phyloP scores from a whole-genome alignment of 306 rosid genomes.

The Macrotyloma uniflorum region DNA sequence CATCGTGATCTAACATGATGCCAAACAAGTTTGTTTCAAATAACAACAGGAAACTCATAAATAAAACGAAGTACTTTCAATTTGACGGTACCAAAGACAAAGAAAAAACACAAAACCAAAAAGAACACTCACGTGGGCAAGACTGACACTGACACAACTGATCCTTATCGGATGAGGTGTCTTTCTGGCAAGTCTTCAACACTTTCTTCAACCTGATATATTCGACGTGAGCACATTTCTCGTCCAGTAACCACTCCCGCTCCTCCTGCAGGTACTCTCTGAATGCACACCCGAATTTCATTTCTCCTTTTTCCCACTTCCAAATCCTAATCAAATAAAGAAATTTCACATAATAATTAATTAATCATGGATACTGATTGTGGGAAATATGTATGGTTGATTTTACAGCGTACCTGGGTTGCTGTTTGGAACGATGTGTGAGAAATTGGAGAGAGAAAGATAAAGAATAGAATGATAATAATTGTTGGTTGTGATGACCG shows the following conservation, averaged over 20 bases:
- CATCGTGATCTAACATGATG: background rate
- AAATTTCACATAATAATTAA: background rate
- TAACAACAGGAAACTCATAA: background rate
- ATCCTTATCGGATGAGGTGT: constrained; percentile 28
- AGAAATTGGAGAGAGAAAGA: background rate
- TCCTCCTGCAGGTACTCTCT: constrained; percentile 72
- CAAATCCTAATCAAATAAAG: constrained; percentile 41
- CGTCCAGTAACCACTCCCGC: constrained; percentile 52
- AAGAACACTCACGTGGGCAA: constrained; percentile 56
- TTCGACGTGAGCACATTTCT: constrained; percentile 70
- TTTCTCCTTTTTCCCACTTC: constrained; percentile 14
- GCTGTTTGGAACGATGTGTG: background rate
- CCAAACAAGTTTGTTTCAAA: background rate
- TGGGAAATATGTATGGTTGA: background rate
- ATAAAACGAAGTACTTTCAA: background rate
- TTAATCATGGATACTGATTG: background rate
- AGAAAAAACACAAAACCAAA: background rate
- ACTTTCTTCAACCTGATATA: constrained; percentile 81
- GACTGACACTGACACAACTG: constrained; percentile 66
- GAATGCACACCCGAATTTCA: constrained; percentile 81
- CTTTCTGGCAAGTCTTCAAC: constrained; percentile 63
- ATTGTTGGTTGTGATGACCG: background rate
- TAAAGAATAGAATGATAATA: background rate
- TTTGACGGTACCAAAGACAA: background rate
- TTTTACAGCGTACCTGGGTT: background rate